Base-by-base conservation (phyloP, 495 filamentous ascomycete genomes). In the Poronia punctata region DNA sequence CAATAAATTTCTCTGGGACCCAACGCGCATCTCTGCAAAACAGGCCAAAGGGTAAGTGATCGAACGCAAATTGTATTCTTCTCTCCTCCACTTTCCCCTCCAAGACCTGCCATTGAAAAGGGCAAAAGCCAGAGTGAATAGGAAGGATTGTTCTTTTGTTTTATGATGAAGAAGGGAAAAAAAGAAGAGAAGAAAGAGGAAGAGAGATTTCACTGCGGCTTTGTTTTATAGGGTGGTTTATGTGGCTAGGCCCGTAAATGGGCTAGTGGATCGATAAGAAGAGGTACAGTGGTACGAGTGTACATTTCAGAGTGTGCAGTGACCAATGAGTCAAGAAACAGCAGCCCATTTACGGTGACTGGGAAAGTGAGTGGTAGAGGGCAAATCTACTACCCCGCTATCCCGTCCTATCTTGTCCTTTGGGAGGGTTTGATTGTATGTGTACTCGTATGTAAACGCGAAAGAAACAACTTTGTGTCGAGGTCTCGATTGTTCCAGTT, bases 51-150 rank as follows among this genome's bases (percentile, higher is more conserved):
- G 65, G 68, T 75, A 72, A 75, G 68, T 60, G 53, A 55, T 57
- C 57, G 61, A 65, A 56, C n/a, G 47, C 54, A 53, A 40, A 48
- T 55, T n/a, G 15, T 15, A 32, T 62, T 56, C 31, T 46, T 85
- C 78, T 84, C 59, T 77, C 82, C 77, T 79, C 72, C 79, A 71
- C 50, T 84, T 84, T 84, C 80, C 81, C 80, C 78, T 84, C 82
- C 76, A 76, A 70, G 64, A 69, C 49, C 57, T 71, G 68, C 62
- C 75, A 75, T 73, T 65, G 71, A 46, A 33, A 64, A 54, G 39
- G 66, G 68, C 65, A 57, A 59, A 75, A 77, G 71, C 71, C 77
- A 78, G 83, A 87, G 81, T 86, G 82, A 84, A 87, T 87, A 76
- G 71, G 79, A 74, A 83, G 80, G 83, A 79, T 76, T 60, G 59